These are phyloP conservation scores for Musa beccarii DNA, from an alignment of 176 grass and related monocot species.

Conservation along the genomic window DNA sequence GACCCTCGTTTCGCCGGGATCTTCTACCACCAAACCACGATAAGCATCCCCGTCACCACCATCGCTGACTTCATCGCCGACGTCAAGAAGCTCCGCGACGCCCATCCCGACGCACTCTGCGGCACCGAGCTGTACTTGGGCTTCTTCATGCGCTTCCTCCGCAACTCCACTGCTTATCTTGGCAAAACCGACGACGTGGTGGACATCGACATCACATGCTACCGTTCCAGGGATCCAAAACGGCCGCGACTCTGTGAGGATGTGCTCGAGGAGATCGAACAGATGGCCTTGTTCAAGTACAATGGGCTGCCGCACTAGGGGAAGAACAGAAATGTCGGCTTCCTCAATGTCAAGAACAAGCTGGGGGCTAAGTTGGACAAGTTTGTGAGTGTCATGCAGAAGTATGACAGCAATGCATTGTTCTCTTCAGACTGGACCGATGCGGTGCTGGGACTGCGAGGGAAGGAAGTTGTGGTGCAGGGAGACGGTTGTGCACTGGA, in stretches of 20 bases:
- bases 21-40: conserved; percentile 39
- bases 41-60: conserved; percentile 37
- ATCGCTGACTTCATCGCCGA: conserved; percentile 37
- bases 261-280: conserved; percentile 46
- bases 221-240: conserved; percentile 27
- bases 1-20: conserved; percentile 33
- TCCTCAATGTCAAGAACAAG: conserved; percentile 24
- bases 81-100: conserved; percentile 48
- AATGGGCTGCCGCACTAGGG: conserved; percentile 51
- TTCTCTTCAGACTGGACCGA: conserved; percentile 74
- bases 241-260: conserved; percentile 30
- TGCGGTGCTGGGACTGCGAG: conserved; percentile 40
- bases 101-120: conserved; percentile 32
- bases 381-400: conserved; percentile 34
- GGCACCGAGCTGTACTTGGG: conserved; percentile 47
- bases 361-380: conserved; percentile 7
- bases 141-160: conserved; percentile 40
- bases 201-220: conserved; percentile 53
- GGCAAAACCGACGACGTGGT: conserved; percentile 38
- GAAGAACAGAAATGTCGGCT: conserved; percentile 52
- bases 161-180: conserved; percentile 31
- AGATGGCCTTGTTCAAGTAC: conserved; percentile 55
- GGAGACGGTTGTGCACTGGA: conserved; percentile 45
- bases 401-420: conserved; percentile 41
- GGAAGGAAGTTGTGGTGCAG: conserved; percentile 15